phyloP scores from a whole-genome alignment of 768 basidiomycete genomes.

The Trametopsis cervina region DNA sequence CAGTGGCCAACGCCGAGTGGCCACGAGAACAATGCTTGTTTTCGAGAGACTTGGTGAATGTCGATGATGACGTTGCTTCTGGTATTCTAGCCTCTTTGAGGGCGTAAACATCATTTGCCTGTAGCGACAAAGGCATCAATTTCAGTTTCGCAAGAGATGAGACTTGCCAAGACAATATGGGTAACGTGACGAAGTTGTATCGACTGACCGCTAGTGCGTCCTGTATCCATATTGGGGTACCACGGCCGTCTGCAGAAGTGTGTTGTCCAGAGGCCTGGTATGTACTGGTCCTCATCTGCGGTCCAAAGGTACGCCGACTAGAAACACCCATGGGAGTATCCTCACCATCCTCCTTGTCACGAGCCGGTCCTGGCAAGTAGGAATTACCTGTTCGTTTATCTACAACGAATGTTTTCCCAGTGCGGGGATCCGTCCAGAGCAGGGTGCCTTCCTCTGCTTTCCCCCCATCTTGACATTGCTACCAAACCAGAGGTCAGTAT shows the following conservation, averaged over 20 bases:
- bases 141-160: too few species aligned
- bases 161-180: too few species aligned
- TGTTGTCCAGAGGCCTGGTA: too few species aligned
- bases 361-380: slow-evolving; percentile 15
- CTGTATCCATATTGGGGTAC: slow-evolving; percentile 61
- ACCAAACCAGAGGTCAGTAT: too few species aligned
- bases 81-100: slow-evolving; percentile 42
- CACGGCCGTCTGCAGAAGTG: too few species aligned
- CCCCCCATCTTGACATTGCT: too few species aligned
- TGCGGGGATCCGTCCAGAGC: slow-evolving; percentile 59
- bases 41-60: not conserved
- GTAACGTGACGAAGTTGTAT: too few species aligned
- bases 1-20: not conserved
- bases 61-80: slow-evolving; percentile 19
- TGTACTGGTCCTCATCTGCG: slow-evolving; percentile 11
- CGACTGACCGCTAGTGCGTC: slow-evolving; percentile 47
- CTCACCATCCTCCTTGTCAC: slow-evolving; percentile 6
- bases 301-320: slow-evolving; percentile 17
- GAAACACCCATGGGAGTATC: slow-evolving; percentile 5
- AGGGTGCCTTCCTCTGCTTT: slow-evolving; percentile 27
- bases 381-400: slow-evolving; percentile 71
- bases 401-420: slow-evolving; percentile 50
- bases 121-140: too few species aligned
- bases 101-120: slow-evolving; percentile 55
- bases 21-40: not conserved